Evolutionary conservation across 2,329 filamentous ascomycete genomes (phyloP).

Genomic region (Trichoderma sp.): DNA sequence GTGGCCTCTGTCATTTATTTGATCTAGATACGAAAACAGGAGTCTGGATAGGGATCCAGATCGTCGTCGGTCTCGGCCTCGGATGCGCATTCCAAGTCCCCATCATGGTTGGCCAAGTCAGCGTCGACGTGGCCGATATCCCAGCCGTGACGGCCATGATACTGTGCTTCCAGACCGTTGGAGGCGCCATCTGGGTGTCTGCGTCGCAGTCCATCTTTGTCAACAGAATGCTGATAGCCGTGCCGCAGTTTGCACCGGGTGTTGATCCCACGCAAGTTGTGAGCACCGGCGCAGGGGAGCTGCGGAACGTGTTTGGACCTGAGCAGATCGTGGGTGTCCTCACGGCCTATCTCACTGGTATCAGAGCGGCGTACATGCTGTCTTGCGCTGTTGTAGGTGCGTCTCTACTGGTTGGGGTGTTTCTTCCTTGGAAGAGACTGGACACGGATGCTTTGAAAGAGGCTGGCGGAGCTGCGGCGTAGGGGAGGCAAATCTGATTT

Average conservation of each 20-base stretch:
- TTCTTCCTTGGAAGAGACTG: constrained; percentile 13
- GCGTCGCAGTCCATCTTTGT: constrained; percentile 10
- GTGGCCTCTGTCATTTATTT: constrained; percentile 47
- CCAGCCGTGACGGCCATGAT: constrained; percentile 16
- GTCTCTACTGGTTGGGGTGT: constrained; percentile 4
- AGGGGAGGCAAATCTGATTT: background rate
- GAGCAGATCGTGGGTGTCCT: background rate
- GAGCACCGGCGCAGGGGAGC: background rate
- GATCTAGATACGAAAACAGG: constrained; percentile 27
- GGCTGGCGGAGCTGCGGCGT: background rate
- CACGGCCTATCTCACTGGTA: background rate
- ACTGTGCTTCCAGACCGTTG: background rate
- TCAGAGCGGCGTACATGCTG: background rate
- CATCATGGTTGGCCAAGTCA: constrained; percentile 46
- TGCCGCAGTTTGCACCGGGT: background rate
- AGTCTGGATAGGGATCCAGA: constrained; percentile 36
- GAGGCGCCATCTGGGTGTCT: constrained; percentile 12
- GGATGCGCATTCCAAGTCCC: constrained; percentile 50
- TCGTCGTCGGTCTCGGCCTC: constrained; percentile 50
- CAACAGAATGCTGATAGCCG: background rate
- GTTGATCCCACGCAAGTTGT: background rate
- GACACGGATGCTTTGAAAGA: constrained; percentile 9
- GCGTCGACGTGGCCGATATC: constrained; percentile 6
- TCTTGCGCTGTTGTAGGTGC: constrained; percentile 1
- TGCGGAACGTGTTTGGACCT: constrained; percentile 5